Conservation (phyloP, 306 rosid species). For the Cyclanthera cordifolia region DNA sequence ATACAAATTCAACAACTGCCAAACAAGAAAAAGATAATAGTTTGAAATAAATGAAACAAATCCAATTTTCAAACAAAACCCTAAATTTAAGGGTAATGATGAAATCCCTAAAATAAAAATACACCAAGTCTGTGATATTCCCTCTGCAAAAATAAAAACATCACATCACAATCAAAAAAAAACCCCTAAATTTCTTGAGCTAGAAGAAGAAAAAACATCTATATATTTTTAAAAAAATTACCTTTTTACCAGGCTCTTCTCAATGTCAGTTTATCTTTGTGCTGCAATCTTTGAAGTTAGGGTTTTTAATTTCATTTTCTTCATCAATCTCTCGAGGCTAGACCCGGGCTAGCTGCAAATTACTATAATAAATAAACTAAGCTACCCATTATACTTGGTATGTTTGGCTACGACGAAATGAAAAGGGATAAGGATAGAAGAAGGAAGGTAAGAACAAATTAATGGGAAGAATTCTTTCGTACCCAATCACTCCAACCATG, state of each 20-base stretch:
- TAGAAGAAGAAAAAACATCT: background rate
- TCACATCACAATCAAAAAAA: background rate
- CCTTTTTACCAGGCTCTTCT: background rate
- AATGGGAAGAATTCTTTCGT: too few species aligned
- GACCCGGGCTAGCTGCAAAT: conserved; percentile 3
- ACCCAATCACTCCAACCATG: too few species aligned
- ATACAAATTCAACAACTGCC: background rate
- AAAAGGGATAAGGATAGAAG: too few species aligned
- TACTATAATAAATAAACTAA: background rate
- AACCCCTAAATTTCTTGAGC: conserved; percentile 1
- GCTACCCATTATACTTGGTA: too few species aligned
- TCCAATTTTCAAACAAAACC: background rate
- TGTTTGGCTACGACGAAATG: too few species aligned
- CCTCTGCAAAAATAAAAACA: conserved; percentile 1
- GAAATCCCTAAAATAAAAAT: background rate
- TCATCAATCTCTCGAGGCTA: background rate
- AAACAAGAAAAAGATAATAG: background rate
- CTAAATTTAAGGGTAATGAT: background rate
- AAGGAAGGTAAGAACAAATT: too few species aligned
- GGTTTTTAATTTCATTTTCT: background rate
- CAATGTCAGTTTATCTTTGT: background rate
- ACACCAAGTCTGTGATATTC: conserved; percentile 1
- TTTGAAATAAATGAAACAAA: background rate
- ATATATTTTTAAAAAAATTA: background rate
- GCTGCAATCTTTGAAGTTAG: background rate